phyloP scores from a whole-genome alignment of 164 flowering plant species.

The Chimonanthus praecox region DNA sequence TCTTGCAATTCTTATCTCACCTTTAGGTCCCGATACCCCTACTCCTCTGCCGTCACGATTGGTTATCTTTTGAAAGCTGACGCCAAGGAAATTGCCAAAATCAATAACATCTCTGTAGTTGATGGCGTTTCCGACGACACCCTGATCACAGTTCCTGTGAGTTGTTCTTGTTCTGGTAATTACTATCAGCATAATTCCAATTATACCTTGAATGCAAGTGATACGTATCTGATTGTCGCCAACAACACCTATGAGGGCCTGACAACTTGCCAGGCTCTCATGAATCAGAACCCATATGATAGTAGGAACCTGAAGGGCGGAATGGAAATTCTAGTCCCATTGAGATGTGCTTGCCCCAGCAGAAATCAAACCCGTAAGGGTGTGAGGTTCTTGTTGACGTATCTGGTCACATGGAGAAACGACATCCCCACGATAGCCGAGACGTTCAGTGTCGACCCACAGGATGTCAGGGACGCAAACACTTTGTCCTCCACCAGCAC shows the following conservation, averaged over 20 bases:
- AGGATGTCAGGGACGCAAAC: slow-evolving; percentile 41
- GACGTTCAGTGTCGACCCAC: slow-evolving; percentile 28
- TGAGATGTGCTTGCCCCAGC: slow-evolving; percentile 71
- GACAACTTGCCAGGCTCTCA: slow-evolving; percentile 62
- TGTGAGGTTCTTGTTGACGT: slow-evolving; percentile 30
- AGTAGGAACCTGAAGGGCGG: slow-evolving; percentile 19
- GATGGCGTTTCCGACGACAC: slow-evolving; percentile 26
- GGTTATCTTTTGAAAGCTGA: slow-evolving; percentile 30
- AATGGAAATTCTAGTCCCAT: slow-evolving; percentile 31
- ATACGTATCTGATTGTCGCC: slow-evolving; percentile 47
- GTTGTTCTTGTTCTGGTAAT: slow-evolving; percentile 40
- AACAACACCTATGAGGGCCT: slow-evolving; percentile 66
- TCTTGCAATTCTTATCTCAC: slow-evolving; percentile 54
- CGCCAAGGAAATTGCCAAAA: slow-evolving; percentile 26
- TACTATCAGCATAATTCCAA: slow-evolving; percentile 48
- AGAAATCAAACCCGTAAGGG: slow-evolving; percentile 36
- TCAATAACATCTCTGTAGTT: slow-evolving; percentile 36
- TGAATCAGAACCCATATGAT: slow-evolving; percentile 32
- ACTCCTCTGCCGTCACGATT: slow-evolving; percentile 34
- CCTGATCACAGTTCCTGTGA: slow-evolving; percentile 45
- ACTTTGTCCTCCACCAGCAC: slow-evolving; percentile 9
- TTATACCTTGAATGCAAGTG: slow-evolving; percentile 23
- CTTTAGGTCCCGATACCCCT: slow-evolving; percentile 39
- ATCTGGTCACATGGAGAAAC: slow-evolving; percentile 24
- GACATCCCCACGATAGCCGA: slow-evolving; percentile 23